Base-by-base conservation (phyloP, 106 monocot genomes). In the Triglochin maritima region DNA sequence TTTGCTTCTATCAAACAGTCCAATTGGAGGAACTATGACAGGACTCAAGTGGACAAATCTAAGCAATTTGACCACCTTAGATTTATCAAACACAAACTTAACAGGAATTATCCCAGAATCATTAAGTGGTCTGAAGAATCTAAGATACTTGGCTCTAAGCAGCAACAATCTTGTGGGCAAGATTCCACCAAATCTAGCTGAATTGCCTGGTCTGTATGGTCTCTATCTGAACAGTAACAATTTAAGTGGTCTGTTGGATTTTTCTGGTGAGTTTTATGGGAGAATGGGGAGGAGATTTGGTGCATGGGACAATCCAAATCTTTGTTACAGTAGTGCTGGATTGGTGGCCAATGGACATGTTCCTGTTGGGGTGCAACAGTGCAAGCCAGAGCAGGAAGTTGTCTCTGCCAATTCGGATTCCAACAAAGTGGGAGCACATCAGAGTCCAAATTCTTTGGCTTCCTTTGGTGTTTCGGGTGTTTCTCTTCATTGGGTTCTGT, bases 211-310 rank as follows among this genome's bases (percentile, higher is more conserved):
- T 17, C 62, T 92, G 6, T 61, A 50, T 49, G 78, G 81, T 47
- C 76, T 92, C 7, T 81, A 81, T 58, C 68, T 93, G 15, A 84
- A 82, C 57, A 82, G 67, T 3, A 93, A 93, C 71, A 86, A 89
- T 57, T 62, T 93, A 4, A 76, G 75, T 3, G 93, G 93, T 41
- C 54, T 67, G 61, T 72, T 93, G 4, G 68, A 52, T 46, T 89
- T 89, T 77, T 63, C 83, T 16, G 60, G 63, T 2, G 84, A 57
- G 14, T 93, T 93, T 63, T 89, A 82, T 46, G 50, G 52, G 17
- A 84, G 74, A 16, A 76, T 93, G 89, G 90, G 94, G 17, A 83
- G 79, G 74, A 85, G 94, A 46, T 90, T 95, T 72, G 82, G 85
- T 50, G 81, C 80, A 4, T 95, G 87, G 94, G 66, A 74, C 45